Conservation (phyloP, 495 filamentous ascomycete genomes). For the Xylaria sp. region DNA sequence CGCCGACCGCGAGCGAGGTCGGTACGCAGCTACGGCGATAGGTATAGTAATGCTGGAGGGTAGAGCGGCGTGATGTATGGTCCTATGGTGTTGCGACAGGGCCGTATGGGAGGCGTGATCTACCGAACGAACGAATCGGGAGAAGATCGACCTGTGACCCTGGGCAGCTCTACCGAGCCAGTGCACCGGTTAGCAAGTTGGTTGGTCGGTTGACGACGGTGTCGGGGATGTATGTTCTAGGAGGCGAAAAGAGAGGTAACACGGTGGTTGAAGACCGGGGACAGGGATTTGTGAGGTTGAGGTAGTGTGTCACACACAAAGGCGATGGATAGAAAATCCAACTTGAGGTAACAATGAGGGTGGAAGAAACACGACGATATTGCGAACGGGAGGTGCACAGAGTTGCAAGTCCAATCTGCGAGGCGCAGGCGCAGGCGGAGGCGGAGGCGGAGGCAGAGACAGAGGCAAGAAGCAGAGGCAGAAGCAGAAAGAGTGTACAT, state of each 20-base stretch:
- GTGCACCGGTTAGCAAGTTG: background rate
- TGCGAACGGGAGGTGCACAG: background rate
- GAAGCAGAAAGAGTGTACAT: background rate
- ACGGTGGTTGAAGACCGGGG: slow-evolving; percentile 1
- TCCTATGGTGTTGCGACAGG: background rate
- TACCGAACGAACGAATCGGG: slow-evolving; percentile 1
- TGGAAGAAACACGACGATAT: background rate
- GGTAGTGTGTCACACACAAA: slow-evolving; percentile 3
- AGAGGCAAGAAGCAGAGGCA: background rate
- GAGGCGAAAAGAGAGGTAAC: background rate
- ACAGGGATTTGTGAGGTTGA: background rate
- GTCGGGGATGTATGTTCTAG: background rate
- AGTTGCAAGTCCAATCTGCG: background rate
- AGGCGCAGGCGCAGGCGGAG: background rate
- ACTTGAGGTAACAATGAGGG: too few species aligned
- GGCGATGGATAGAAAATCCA: background rate
- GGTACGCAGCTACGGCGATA: background rate
- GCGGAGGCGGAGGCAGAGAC: too few species aligned
- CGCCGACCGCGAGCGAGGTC: slow-evolving; percentile 14
- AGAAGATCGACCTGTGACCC: background rate
- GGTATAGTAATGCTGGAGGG: background rate
- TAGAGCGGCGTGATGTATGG: background rate
- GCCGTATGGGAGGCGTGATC: background rate
- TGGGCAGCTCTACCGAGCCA: background rate
- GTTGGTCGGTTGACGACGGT: background rate